Percentiles rank a stretch among this genome's conserved stretches.
Evolutionary conservation across 192 early-diverging fungal genomes (phyloP).

Genomic region (Coemansia sp.): DNA sequence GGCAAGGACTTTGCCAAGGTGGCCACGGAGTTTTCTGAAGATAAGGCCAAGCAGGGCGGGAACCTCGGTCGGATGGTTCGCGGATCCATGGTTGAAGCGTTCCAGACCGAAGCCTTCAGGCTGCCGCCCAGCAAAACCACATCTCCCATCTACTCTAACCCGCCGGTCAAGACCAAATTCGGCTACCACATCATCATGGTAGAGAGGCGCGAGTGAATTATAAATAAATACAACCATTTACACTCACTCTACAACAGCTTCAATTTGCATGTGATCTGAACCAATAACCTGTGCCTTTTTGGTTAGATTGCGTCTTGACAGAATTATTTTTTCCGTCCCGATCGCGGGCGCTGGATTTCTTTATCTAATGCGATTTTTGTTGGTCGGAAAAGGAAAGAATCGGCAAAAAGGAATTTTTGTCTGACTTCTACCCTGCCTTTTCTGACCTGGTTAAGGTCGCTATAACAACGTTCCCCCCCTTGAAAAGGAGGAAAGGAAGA

Average conservation of each 20-base stretch:
- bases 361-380: too few species aligned
- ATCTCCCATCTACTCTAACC: conserved; percentile 66
- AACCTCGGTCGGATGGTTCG: conserved; percentile 74
- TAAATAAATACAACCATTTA: background rate
- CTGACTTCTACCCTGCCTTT: too few species aligned
- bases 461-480: background rate
- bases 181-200: conserved; percentile 91
- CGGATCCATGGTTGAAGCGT: conserved; percentile 69
- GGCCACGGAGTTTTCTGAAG: conserved; percentile 72
- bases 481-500: too few species aligned
- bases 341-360: too few species aligned
- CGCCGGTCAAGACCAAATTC: conserved; percentile 67
- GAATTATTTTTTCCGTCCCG: too few species aligned
- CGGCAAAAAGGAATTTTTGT: too few species aligned
- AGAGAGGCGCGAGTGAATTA: conserved; percentile 53
- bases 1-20: conserved; percentile 64
- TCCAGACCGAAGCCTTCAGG: conserved; percentile 78
- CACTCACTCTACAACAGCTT: too few species aligned
- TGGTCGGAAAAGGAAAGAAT: too few species aligned
- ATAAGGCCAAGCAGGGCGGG: conserved; percentile 79
- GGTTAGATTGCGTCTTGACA: too few species aligned
- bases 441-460: conserved; percentile 3
- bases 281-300: too few species aligned
- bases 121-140: conserved; percentile 62
- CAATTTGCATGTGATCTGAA: conserved; percentile 1